phyloP scores from a whole-genome alignment of 305 asterid species.

The Caryopteris hybrid region DNA sequence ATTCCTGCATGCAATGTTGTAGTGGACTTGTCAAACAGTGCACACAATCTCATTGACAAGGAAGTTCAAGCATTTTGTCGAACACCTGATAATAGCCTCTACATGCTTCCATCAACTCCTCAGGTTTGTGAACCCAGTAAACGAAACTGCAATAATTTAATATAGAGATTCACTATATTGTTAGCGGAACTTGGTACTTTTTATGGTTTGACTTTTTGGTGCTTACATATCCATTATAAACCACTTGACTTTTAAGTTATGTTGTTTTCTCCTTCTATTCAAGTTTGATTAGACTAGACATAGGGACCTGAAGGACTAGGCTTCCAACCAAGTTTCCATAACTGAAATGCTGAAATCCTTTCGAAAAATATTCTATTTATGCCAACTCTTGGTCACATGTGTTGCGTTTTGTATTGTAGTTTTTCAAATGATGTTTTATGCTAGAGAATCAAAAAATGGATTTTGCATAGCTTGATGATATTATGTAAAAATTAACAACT shows the following conservation, averaged over 20 bases:
- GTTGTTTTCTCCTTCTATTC: not conserved
- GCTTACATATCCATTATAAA: conserved; percentile 3
- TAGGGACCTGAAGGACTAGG: conserved; percentile 9
- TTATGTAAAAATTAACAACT: not conserved
- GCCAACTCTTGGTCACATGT: not conserved
- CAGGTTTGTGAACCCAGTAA: conserved; percentile 55
- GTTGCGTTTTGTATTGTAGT: conserved; percentile 7
- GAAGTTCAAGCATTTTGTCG: conserved; percentile 85
- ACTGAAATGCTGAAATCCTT: not conserved
- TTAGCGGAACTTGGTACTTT: conserved; percentile 2
- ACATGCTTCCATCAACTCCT: conserved; percentile 95
- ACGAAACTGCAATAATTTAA: not conserved
- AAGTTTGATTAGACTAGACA: conserved; percentile 7
- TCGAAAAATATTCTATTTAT: not conserved
- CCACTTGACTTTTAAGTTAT: conserved; percentile 3
- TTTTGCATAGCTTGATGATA: not conserved
- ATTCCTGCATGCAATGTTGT: conserved; percentile 82
- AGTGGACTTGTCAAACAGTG: conserved; percentile 61
- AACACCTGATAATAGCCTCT: conserved; percentile 81
- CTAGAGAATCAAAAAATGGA: not conserved
- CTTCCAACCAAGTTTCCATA: not conserved
- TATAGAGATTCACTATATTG: not conserved
- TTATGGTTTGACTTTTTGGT: not conserved
- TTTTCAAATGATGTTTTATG: not conserved
- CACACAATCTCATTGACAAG: conserved; percentile 77